Evolutionary conservation across 164 flowering plant genomes (phyloP).

Genomic region (Amborella trichopoda): DNA sequence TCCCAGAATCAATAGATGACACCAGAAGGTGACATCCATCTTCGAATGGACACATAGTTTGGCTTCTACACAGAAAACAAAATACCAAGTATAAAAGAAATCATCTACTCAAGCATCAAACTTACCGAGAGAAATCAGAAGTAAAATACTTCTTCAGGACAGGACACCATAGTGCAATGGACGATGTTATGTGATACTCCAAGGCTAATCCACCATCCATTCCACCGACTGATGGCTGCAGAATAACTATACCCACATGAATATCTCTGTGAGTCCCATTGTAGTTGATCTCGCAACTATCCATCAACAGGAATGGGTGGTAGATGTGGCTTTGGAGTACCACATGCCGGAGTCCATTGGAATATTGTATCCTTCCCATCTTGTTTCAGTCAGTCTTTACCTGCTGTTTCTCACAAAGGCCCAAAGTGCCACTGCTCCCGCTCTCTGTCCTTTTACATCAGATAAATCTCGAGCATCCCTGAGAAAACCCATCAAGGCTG

Average conservation of each 20-base stretch:
- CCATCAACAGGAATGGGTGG: too few relatives aligned
- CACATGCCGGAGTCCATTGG: too few relatives aligned
- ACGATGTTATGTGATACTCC: background rate
- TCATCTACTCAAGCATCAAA: background rate
- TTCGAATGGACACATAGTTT: slow-evolving; percentile 19
- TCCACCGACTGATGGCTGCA: background rate
- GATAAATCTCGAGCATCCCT: slow-evolving; percentile 28
- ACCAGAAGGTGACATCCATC: slow-evolving; percentile 36
- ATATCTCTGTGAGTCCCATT: too few relatives aligned
- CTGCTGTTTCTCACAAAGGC: slow-evolving; percentile 34
- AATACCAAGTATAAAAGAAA: background rate
- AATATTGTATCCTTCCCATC: too few relatives aligned
- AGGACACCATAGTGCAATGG: background rate
- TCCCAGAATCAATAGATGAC: slow-evolving; percentile 42
- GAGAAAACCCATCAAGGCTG: slow-evolving; percentile 36
- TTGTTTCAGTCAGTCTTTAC: slow-evolving; percentile 23
- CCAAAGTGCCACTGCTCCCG: slow-evolving; percentile 37
- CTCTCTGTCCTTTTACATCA: slow-evolving; percentile 35
- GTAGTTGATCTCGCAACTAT: too few relatives aligned
- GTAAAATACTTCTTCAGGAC: background rate
- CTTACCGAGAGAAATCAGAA: background rate
- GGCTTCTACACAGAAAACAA: slow-evolving; percentile 26
- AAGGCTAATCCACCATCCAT: too few relatives aligned
- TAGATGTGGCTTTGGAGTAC: too few relatives aligned
- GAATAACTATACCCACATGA: too few relatives aligned